Evolutionary conservation across 768 basidiomycete genomes (phyloP).

Genomic region (Clathrus columnatus): DNA sequence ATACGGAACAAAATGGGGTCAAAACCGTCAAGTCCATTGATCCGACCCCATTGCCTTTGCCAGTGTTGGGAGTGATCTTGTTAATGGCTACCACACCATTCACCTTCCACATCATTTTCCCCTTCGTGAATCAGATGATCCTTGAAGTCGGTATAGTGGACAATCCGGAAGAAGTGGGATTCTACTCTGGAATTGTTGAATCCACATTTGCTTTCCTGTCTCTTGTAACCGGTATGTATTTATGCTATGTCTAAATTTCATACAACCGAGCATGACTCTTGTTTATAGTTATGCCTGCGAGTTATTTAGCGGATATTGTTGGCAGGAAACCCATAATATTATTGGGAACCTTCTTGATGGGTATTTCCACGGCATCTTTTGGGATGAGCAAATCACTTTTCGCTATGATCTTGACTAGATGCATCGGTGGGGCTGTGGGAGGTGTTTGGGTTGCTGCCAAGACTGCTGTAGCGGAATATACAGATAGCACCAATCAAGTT

Average conservation of each 20-base stretch:
- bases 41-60: too few relatives aligned
- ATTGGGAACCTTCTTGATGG: too few relatives aligned
- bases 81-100: too few relatives aligned
- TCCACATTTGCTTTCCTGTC: not conserved
- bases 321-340: too few relatives aligned
- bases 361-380: too few relatives aligned
- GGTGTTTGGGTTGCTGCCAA: too few relatives aligned
- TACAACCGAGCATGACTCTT: not conserved
- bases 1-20: not conserved
- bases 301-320: not conserved
- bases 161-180: slow-evolving; percentile 15
- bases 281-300: not conserved
- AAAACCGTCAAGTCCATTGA: too few relatives aligned
- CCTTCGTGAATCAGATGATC: too few relatives aligned
- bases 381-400: too few relatives aligned
- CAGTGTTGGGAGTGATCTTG: too few relatives aligned
- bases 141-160: slow-evolving; percentile 14
- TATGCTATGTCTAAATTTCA: not conserved
- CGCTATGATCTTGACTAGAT: too few relatives aligned
- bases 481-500: not conserved
- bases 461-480: not conserved
- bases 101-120: not conserved
- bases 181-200: slow-evolving; percentile 14
- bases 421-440: too few relatives aligned
- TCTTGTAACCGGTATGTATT: slow-evolving; percentile 1